Evolutionary conservation across 805 yeast species (phyloP).

Genomic region (Hanseniaspora mollemarum): DNA sequence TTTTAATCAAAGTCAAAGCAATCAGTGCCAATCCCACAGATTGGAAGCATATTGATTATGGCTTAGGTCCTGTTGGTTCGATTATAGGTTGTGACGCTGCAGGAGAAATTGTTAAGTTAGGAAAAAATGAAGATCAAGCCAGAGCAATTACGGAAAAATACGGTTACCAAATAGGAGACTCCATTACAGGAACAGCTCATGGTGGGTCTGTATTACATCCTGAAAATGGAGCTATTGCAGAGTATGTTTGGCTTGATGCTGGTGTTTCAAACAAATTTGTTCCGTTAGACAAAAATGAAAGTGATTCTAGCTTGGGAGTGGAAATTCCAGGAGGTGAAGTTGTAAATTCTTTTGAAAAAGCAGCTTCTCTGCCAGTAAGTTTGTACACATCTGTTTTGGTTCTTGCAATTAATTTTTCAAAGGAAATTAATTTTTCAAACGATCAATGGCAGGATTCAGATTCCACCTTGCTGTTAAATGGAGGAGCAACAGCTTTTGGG

Average conservation of each 20-base stretch:
- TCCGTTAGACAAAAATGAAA: constrained; percentile 10
- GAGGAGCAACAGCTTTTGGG: constrained; percentile 58
- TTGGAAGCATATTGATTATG: constrained; percentile 44
- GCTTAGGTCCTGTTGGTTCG: constrained; percentile 36
- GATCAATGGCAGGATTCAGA: constrained; percentile 18
- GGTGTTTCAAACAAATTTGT: constrained; percentile 16
- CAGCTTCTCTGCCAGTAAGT: constrained; percentile 47
- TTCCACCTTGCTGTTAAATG: constrained; percentile 43
- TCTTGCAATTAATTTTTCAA: constrained; percentile 30
- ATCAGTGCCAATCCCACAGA: constrained; percentile 59
- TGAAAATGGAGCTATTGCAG: constrained; percentile 48
- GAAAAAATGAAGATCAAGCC: constrained; percentile 30
- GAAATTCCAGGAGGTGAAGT: constrained; percentile 5
- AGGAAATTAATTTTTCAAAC: constrained; percentile 21
- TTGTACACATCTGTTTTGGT: constrained; percentile 39
- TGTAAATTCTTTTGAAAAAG: constrained; percentile 47
- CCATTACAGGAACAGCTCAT: constrained; percentile 42
- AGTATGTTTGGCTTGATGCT: constrained; percentile 34
- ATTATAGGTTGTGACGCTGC: constrained; percentile 51
- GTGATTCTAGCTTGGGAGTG: constrained; percentile 24
- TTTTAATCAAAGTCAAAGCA: constrained; percentile 42
- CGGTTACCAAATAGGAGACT: constrained; percentile 39
- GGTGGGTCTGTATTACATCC: constrained; percentile 38
- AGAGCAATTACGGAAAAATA: constrained; percentile 4
- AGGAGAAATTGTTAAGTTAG: constrained; percentile 45